Evolutionary conservation across 495 filamentous ascomycete species (phyloP).

Genomic region (Penicillium lividum): DNA sequence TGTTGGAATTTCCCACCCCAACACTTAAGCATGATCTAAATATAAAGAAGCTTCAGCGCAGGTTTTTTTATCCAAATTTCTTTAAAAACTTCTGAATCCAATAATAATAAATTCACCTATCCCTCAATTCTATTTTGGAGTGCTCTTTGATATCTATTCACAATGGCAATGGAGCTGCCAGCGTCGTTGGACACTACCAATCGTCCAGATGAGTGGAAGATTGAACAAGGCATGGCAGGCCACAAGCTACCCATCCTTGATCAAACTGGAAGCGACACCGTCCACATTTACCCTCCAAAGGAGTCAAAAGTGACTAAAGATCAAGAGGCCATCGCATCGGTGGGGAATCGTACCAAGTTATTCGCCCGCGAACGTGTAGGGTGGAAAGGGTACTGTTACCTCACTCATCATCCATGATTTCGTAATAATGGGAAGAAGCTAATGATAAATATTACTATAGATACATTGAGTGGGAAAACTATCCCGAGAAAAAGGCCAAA

Average conservation of each 20-base stretch:
- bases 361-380: conserved; percentile 37
- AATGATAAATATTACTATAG: conserved; percentile 11
- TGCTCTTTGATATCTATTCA: too few species aligned
- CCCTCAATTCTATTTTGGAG: too few species aligned
- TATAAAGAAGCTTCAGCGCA: too few species aligned
- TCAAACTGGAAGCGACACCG: conserved; percentile 36
- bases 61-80: too few species aligned
- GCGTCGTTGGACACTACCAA: conserved; percentile 14
- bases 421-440: background rate
- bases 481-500: conserved; percentile 62
- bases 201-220: conserved; percentile 54
- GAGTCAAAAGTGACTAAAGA: conserved; percentile 32
- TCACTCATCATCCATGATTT: background rate
- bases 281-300: conserved; percentile 22
- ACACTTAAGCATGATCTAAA: too few species aligned
- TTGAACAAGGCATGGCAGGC: conserved; percentile 52
- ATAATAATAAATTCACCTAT: too few species aligned
- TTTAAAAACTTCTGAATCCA: too few species aligned
- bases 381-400: conserved; percentile 34
- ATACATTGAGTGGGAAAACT: conserved; percentile 70
- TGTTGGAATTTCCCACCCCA: too few species aligned
- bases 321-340: conserved; percentile 32
- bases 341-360: conserved; percentile 37
- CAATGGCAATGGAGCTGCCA: too few species aligned
- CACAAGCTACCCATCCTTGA: conserved; percentile 50